These are phyloP conservation scores for Viola pubescens DNA, from an alignment of 441 rosid genomes.

Conservation along the genomic window DNA sequence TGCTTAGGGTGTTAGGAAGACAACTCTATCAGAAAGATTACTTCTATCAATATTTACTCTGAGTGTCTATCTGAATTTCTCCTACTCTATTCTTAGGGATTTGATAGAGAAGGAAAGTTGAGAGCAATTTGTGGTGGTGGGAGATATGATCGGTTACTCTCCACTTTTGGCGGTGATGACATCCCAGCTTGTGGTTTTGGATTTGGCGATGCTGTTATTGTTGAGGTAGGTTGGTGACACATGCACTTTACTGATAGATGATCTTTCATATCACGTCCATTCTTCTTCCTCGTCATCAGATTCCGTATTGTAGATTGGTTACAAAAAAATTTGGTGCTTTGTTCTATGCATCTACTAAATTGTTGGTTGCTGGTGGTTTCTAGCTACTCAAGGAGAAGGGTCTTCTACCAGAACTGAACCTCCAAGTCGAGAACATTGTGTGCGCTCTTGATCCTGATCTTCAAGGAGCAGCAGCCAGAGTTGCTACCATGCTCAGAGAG, in stretches of 20 bases:
- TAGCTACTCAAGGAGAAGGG: slow-evolving; percentile 85
- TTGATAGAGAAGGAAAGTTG: slow-evolving; percentile 73
- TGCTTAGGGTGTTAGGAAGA: background rate
- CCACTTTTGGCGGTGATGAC: slow-evolving; percentile 90
- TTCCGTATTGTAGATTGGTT: background rate
- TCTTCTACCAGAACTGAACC: slow-evolving; percentile 52
- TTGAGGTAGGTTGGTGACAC: slow-evolving; percentile 56
- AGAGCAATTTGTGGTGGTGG: slow-evolving; percentile 97
- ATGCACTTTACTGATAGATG: background rate
- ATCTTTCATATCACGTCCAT: background rate
- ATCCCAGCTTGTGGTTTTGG: slow-evolving; percentile 95
- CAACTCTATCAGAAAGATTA: background rate
- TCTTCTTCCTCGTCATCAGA: background rate
- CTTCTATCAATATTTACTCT: background rate
- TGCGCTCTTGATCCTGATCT: slow-evolving; percentile 72
- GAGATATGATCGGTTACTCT: slow-evolving; percentile 69
- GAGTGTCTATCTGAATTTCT: no score
- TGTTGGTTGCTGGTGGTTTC: slow-evolving; percentile 8
- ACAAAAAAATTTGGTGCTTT: background rate
- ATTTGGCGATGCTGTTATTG: slow-evolving; percentile 87
- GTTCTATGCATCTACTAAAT: background rate
- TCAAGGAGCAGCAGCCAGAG: slow-evolving; percentile 73
- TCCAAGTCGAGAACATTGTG: slow-evolving; percentile 62
- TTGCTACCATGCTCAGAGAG: slow-evolving; percentile 60
- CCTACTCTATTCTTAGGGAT: slow-evolving; percentile 41